phyloP scores from a whole-genome alignment of 345 rosid genomes.

The Brassica napus region DNA sequence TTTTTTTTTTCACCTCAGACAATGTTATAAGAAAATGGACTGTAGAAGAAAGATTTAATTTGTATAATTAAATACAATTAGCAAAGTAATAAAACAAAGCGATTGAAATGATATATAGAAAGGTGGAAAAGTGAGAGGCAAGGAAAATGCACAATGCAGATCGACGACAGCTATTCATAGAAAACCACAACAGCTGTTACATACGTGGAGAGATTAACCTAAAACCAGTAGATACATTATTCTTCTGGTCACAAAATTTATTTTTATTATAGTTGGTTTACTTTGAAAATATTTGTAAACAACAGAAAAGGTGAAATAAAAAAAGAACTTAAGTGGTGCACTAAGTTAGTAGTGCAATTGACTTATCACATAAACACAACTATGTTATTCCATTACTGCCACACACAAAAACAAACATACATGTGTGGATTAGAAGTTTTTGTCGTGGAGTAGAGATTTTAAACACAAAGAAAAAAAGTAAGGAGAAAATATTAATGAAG shows the following conservation, averaged over 20 bases:
- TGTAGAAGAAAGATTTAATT: not conserved
- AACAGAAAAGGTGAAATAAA: not conserved
- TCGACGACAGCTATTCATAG: not conserved
- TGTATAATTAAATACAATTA: not conserved
- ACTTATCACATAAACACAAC: not conserved
- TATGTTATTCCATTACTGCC: not conserved
- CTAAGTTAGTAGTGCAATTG: not conserved
- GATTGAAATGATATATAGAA: not conserved
- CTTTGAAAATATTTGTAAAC: not conserved
- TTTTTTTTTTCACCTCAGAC: not conserved
- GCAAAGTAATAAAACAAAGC: not conserved
- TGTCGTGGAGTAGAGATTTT: not conserved
- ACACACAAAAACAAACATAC: not conserved
- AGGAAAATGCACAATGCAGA: constrained; percentile 1
- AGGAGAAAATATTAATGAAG: constrained; percentile 32
- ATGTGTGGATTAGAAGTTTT: not conserved
- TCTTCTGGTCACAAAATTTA: not conserved
- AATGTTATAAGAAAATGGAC: not conserved
- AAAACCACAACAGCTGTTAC: not conserved
- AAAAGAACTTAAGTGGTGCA: not conserved
- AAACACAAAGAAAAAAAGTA: not conserved
- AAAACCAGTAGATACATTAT: not conserved
- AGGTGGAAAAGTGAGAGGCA: constrained; percentile 5
- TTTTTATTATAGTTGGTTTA: not conserved
- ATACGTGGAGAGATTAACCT: constrained; percentile 22